Evolutionary conservation across 768 basidiomycete genomes (phyloP).

Genomic region (Mycena polygramma): DNA sequence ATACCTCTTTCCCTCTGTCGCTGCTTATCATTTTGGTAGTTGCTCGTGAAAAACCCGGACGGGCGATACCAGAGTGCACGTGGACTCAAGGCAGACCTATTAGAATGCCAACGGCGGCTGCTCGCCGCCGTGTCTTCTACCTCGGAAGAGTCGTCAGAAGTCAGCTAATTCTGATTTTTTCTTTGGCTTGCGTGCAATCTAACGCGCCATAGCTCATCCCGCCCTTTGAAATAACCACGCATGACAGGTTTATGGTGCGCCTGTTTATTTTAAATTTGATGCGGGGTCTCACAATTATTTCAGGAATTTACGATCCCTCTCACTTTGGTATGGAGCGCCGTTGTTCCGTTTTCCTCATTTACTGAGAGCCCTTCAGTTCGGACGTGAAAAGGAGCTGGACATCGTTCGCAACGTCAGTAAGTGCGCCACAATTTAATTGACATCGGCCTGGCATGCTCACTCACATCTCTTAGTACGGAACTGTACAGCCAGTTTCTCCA

Average conservation of each 20-base stretch:
- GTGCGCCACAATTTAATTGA: conserved; percentile 26
- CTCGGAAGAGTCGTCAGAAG: conserved; percentile 70
- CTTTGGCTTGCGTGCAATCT: conserved; percentile 26
- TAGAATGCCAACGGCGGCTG: conserved; percentile 76
- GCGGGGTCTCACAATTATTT: conserved; percentile 3
- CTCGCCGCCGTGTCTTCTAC: conserved; percentile 69
- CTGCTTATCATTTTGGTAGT: conserved; percentile 50
- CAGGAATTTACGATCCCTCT: conserved; percentile 81
- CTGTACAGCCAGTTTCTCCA: conserved; percentile 71
- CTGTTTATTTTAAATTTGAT: neutral
- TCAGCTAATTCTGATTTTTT: conserved; percentile 39
- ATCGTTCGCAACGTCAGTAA: conserved; percentile 74
- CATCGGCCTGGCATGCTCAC: conserved; percentile 21
- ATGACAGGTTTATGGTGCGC: conserved; percentile 75
- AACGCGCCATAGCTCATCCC: conserved; percentile 68
- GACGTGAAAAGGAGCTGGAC: conserved; percentile 79
- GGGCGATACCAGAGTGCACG: conserved; percentile 78
- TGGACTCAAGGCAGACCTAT: conserved; percentile 75
- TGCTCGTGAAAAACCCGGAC: conserved; percentile 78
- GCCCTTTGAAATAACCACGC: conserved; percentile 71
- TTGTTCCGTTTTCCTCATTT: conserved; percentile 9
- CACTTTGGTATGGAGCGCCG: conserved; percentile 60
- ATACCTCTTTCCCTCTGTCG: neutral
- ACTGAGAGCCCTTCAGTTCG: conserved; percentile 59
- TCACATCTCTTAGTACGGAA: conserved; percentile 52